Evolutionary conservation across 768 basidiomycete genomes (phyloP).

Genomic region (Pluteus cervinus): DNA sequence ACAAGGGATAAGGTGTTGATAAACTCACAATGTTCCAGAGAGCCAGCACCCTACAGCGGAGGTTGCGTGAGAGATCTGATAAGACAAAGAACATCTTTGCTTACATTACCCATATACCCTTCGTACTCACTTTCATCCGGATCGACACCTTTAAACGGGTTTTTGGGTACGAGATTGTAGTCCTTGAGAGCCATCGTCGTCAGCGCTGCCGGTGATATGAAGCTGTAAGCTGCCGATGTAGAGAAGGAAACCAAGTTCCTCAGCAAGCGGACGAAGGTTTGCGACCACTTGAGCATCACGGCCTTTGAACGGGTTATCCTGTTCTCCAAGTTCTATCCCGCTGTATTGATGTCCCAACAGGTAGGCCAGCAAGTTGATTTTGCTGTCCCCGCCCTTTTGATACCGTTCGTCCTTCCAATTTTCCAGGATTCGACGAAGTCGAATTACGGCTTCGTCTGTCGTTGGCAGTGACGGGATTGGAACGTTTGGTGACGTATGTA

Average conservation of each 20-base stretch:
- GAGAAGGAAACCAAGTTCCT: slow-evolving; percentile 21
- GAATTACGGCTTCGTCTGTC: slow-evolving; percentile 11
- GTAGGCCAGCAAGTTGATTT: slow-evolving; percentile 23
- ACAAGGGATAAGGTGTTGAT: neutral
- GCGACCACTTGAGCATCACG: slow-evolving; percentile 23
- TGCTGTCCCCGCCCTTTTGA: slow-evolving; percentile 10
- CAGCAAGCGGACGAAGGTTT: slow-evolving; percentile 17
- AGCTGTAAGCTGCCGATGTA: slow-evolving; percentile 27
- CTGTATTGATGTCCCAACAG: slow-evolving; percentile 29
- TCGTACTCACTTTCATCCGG: slow-evolving; percentile 33
- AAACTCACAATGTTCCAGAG: slow-evolving; percentile 24
- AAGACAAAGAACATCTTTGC: slow-evolving; percentile 8
- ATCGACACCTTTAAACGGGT: slow-evolving; percentile 24
- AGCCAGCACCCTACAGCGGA: slow-evolving; percentile 13
- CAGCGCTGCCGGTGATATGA: slow-evolving; percentile 14
- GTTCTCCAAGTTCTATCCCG: slow-evolving; percentile 16
- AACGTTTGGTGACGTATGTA: slow-evolving; percentile 29
- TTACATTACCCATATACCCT: slow-evolving; percentile 36
- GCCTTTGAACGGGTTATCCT: slow-evolving; percentile 12
- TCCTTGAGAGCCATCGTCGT: slow-evolving; percentile 14
- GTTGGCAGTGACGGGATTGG: slow-evolving; percentile 22
- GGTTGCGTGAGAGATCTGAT: neutral
- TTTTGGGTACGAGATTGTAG: slow-evolving; percentile 24
- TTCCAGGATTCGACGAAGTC: slow-evolving; percentile 25
- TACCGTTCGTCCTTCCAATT: slow-evolving; percentile 28